Evolutionary conservation across 2,329 filamentous ascomycete genomes (phyloP).

Genomic region (Claviceps spartinae): DNA sequence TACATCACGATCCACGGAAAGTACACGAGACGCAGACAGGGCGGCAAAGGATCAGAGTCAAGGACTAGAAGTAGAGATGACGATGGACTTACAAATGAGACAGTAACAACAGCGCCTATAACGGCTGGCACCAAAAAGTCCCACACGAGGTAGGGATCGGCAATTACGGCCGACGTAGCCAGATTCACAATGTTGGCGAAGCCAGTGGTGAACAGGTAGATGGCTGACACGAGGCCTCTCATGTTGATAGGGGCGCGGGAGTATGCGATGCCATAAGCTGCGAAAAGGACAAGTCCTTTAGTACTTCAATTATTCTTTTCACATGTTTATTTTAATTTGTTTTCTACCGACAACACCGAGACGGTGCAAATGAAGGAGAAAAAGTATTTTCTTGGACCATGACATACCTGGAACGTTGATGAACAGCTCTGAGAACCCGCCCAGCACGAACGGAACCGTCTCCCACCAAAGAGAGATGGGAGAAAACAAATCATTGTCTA

Average conservation of each 20-base stretch:
- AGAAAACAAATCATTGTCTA: constrained; percentile 12
- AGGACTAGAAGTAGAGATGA: neutral
- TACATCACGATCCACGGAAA: too few species aligned
- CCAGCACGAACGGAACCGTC: constrained; percentile 13
- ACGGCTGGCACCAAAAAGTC: constrained; percentile 35
- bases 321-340: neutral
- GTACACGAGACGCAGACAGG: too few species aligned
- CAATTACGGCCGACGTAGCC: constrained; percentile 30
- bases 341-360: neutral
- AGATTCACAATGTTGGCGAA: constrained; percentile 32
- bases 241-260: constrained; percentile 36
- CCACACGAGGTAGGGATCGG: constrained; percentile 36
- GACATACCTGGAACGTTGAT: constrained; percentile 13
- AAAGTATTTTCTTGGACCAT: too few species aligned
- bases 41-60: neutral
- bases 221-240: constrained; percentile 34
- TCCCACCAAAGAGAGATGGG: constrained; percentile 15
- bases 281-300: neutral
- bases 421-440: constrained; percentile 17
- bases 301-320: neutral
- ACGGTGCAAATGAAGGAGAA: too few species aligned
- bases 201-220: constrained; percentile 34
- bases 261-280: constrained; percentile 37
- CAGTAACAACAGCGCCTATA: constrained; percentile 27
- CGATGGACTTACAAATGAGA: constrained; percentile 20